Conservation (phyloP, 2,329 filamentous ascomycete genomes). For the Sporothrix curviconia region DNA sequence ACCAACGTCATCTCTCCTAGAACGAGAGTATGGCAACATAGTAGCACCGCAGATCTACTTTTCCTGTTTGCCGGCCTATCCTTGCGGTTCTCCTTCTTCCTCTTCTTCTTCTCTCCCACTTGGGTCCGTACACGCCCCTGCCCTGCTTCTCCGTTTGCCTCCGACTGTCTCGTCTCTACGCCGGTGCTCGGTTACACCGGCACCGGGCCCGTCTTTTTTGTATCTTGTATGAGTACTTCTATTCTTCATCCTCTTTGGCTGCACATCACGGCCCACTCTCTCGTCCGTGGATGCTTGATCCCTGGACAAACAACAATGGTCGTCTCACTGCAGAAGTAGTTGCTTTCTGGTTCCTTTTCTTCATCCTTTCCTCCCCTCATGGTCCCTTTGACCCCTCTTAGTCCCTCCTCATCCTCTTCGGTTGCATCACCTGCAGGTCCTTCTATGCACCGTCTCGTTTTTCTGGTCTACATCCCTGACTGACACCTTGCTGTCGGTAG, state of each 20-base stretch:
- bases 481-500: background rate
- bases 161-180: no score
- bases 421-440: background rate
- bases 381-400: no score
- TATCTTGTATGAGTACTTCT: no score
- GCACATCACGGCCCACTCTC: no score
- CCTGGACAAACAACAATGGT: background rate
- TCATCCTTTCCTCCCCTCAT: no score
- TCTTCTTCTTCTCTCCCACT: no score
- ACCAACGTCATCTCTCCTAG: background rate
- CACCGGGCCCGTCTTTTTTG: no score
- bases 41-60: background rate
- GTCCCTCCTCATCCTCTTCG: background rate
- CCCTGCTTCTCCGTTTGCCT: background rate
- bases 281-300: conserved; percentile 7
- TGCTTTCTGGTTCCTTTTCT: no score
- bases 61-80: background rate
- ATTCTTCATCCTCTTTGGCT: no score
- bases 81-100: no score
- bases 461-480: no score
- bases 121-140: background rate
- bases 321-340: no score
- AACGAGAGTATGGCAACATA: background rate
- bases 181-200: conserved; percentile 3
- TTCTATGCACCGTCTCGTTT: background rate